Conservation (phyloP, 345 rosid species). For the Arabidopsis suecica region DNA sequence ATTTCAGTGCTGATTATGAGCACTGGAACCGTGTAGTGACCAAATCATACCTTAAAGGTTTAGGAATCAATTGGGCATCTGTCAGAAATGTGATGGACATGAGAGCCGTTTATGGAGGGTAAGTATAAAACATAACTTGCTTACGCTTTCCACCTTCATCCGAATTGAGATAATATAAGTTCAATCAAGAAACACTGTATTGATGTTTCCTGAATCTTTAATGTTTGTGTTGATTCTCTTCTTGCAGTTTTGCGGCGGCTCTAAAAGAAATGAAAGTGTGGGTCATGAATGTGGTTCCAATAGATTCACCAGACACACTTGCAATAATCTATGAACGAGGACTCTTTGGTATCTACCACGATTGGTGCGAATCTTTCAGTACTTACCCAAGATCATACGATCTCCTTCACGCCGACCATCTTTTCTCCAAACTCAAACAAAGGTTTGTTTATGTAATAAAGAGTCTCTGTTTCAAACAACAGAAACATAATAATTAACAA, state of each 20-base stretch:
- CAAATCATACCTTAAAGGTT: conserved; percentile 76
- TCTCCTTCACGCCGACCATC: conserved; percentile 97
- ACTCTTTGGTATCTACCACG: conserved; percentile 91
- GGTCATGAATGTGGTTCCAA: conserved; percentile 94
- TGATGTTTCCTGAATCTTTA: conserved; percentile 26
- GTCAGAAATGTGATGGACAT: conserved; percentile 98
- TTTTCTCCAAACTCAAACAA: conserved; percentile 78
- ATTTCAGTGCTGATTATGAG: conserved; percentile 71
- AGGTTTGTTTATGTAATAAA: conserved; percentile 51
- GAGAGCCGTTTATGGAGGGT: conserved; percentile 97
- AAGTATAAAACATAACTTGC: conserved; percentile 38
- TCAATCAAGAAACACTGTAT: not conserved
- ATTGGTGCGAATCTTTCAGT: conserved; percentile 97
- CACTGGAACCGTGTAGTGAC: conserved; percentile 94
- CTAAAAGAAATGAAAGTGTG: conserved; percentile 77
- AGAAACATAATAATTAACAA: not conserved
- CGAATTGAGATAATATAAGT: not conserved
- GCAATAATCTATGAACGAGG: conserved; percentile 94
- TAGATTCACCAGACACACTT: conserved; percentile 89
- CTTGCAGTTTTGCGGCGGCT: conserved; percentile 89
- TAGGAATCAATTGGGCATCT: conserved; percentile 84
- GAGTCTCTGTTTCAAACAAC: conserved; percentile 18
- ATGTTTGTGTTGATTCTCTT: conserved; percentile 29
- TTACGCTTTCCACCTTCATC: not conserved
- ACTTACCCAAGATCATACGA: conserved; percentile 97